These are phyloP conservation scores for Penstemon barbatus DNA, from an alignment of 257 asterid species.

Conservation along the genomic window DNA sequence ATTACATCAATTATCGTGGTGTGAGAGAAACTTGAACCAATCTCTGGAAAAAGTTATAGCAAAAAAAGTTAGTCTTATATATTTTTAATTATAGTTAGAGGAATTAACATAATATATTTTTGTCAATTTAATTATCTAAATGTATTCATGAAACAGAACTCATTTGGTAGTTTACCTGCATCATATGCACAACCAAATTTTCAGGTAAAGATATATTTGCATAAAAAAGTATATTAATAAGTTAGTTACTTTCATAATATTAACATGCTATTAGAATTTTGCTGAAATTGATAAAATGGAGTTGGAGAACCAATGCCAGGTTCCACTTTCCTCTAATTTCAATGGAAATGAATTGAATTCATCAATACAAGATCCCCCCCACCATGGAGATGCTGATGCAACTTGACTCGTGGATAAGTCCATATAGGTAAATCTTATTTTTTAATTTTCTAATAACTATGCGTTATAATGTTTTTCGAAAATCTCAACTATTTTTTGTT, in stretches of 20 bases:
- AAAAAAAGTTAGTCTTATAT: constrained; percentile 35
- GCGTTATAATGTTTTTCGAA: neutral
- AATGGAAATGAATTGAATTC: constrained; percentile 16
- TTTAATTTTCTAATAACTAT: neutral
- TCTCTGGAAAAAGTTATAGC: constrained; percentile 40
- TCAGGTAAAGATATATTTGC: constrained; percentile 28
- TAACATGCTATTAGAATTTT: neutral
- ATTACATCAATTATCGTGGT: constrained; percentile 58
- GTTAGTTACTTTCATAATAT: neutral
- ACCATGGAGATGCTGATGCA: constrained; percentile 33
- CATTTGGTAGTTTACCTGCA: constrained; percentile 13
- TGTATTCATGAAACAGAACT: constrained; percentile 25
- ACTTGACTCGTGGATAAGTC: constrained; percentile 47
- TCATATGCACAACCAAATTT: constrained; percentile 20
- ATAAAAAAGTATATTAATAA: neutral
- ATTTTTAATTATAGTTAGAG: neutral
- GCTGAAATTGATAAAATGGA: constrained; percentile 26
- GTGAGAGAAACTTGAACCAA: constrained; percentile 49
- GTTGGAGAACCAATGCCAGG: constrained; percentile 27
- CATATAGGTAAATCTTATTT: constrained; percentile 30
- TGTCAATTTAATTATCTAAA: neutral
- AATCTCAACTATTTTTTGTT: neutral
- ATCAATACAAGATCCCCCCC: constrained; percentile 22
- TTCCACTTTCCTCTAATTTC: constrained; percentile 5
- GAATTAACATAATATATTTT: neutral